Evolutionary conservation across 331 rosid species (phyloP), one percentile per base, ranked within the genome.

Genomic region (Spiraea crenata): DNA sequence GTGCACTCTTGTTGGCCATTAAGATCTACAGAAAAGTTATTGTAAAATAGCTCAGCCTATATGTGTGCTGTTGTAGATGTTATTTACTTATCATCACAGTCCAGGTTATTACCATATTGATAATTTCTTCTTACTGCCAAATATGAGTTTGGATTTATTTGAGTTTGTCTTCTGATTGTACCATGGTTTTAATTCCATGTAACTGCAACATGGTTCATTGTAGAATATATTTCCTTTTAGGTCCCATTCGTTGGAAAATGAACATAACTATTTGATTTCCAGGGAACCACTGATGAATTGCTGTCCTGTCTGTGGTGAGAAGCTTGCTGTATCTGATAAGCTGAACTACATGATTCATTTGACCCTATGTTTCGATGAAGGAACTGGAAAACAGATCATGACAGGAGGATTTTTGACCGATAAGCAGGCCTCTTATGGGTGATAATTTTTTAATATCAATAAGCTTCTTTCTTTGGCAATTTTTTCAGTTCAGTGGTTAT

Each of bases 291-390:
- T 93, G 80, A 69, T 91, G 80, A 91, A 77, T 71, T 81, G 95
- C 82, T 93, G 97, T 76, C 97, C 97, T 80, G 99, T 93, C 77
- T 93, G 99, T 80, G 99, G 97, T 39, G 99, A 93, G 89, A 74
- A 60, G 76, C 96, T 93, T 77, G 82, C 76, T 10, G 87, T 83
- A 83, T 86, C 95, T 77, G 91, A 89, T 83, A 80, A 72, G 81
- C 81, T 93, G 81, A 87, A 79, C 85, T 75, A 75, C 72, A 81
- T 91, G 84, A 87, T 91, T 77, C 99, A 91, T 85, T 67, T 93
- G 80, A 87, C 95, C 50, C 86, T 93, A 7, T 93, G 99, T 83
- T 93, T 93, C 78, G 99, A 93, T 52, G 97, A 93, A 79, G 97
- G 97, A 79, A 93, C 96, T 65, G 99, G 99, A 82, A 91, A 93